Base-by-base conservation (phyloP, 148 eudicot species). In the Persicaria maculosa region DNA sequence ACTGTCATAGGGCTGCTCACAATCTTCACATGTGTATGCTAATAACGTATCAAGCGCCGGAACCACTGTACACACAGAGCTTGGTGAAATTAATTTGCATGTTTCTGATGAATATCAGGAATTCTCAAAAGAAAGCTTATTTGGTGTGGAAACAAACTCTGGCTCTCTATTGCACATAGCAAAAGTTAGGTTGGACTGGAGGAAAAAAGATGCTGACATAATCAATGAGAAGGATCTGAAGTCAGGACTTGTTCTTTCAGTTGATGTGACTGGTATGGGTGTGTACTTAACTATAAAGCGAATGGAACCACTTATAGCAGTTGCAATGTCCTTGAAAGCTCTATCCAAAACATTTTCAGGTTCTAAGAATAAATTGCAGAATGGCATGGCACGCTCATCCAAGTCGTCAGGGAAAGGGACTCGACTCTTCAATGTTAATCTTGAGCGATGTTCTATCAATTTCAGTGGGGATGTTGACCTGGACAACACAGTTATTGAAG, bases 21-120 rank as follows among this genome's bases (percentile, higher is more conserved):
- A 95, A 76, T 95, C 98, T 68, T 90, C 91, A 54, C 97, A 95
- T 44, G 85, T 95, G 73, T 90, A 87, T 79, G 93, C 92, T 45
- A 95, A 95, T 80, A 92, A 95, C 79, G 90, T 95, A 79, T 92
- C 98, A 47, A 88, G 82, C 81, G 79, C 87, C 36, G 96, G 96
- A 76, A 85, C 96, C 72, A 80, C 96, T 48, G 79, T 90, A n/a
- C 97, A 92, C 80, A 78, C 91, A 75, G 98, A 95, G 81, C 88
- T 95, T 75, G 98, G 98, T 70, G 98, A 92, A 82, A 75, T 95
- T 19, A 95, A 86, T 87, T 79, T 95, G 81, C 88, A 88, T 80
- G 82, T 88, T 85, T 90, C 96, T 72, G 96, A 95, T 86, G 97
- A 95, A 76, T 92, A 95, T 90, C 92, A 86, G 78, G 93, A 90